phyloP scores from a whole-genome alignment of 768 basidiomycete species.

The Boletus subparvulus region DNA sequence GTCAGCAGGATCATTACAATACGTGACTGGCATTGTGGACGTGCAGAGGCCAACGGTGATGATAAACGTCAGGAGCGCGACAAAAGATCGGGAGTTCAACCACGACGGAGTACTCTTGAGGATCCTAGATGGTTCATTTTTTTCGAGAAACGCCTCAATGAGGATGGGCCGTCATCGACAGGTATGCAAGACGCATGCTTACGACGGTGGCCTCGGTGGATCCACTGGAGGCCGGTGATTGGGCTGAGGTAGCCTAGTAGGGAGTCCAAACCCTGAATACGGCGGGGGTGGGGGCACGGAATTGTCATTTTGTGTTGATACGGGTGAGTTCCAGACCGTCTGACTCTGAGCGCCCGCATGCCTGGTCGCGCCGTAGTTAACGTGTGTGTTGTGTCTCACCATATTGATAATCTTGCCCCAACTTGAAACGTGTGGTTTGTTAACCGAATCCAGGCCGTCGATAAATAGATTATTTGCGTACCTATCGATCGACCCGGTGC shows the following conservation, averaged over 20 bases:
- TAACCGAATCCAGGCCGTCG: background rate
- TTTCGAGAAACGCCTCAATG: background rate
- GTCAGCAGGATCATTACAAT: constrained; percentile 20
- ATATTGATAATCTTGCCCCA: background rate
- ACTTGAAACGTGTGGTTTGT: background rate
- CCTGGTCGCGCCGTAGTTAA: constrained; percentile 10
- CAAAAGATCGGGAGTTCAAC: background rate
- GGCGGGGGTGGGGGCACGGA: constrained; percentile 7
- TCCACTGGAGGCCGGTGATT: background rate
- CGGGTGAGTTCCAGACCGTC: too few relatives aligned
- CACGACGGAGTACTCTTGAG: background rate
- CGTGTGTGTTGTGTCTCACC: background rate
- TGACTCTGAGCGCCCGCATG: background rate
- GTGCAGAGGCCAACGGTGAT: background rate
- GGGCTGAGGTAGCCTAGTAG: background rate
- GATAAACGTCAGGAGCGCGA: background rate
- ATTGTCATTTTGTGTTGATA: background rate
- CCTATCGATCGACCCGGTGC: background rate
- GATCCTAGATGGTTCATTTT: background rate
- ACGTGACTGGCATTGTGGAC: constrained; percentile 10
- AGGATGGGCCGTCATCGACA: background rate
- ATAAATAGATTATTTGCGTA: background rate
- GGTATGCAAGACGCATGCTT: background rate
- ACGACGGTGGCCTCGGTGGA: background rate
- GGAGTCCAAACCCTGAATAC: background rate